A percentile compares a stretch with the other conserved stretches of the same genome.
Evolutionary conservation across 139 green algal genomes (phyloP).

Genomic region (Micractinium sp.): DNA sequence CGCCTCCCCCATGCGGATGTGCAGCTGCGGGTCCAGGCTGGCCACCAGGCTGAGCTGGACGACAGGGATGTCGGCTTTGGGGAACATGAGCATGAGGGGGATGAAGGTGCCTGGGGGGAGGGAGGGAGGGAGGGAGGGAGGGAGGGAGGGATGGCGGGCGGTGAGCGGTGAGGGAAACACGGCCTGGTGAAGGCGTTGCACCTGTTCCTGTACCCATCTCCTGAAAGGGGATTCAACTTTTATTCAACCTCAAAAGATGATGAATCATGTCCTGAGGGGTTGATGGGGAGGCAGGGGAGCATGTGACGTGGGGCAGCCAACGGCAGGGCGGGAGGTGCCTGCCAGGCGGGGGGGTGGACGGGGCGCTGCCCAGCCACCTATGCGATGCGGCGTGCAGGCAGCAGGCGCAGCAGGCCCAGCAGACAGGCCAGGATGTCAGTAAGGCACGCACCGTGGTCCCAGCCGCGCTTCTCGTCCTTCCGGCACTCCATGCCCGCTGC

Average conservation of each 20-base stretch:
- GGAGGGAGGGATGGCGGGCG: neutral
- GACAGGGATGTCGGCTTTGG: constrained; percentile 69
- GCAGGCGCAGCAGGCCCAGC: neutral
- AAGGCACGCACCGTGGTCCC: constrained; percentile 71
- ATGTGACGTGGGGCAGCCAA: no score
- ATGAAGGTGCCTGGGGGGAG: constrained; percentile 59
- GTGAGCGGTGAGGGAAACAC: neutral
- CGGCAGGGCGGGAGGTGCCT: neutral
- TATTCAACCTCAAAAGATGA: no score
- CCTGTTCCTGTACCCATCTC: no score
- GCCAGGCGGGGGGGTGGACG: neutral
- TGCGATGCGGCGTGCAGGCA: neutral
- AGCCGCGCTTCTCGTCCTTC: constrained; percentile 57
- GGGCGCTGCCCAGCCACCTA: neutral
- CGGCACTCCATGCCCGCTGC: constrained; percentile 48
- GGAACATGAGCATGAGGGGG: constrained; percentile 74
- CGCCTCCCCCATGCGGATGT: constrained; percentile 69
- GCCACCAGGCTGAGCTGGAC: constrained; percentile 67
- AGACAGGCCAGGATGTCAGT: neutral
- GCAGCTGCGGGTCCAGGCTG: constrained; percentile 54
- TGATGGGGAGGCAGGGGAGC: no score
- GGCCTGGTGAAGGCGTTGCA: no score
- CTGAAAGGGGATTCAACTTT: no score
- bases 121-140: neutral
- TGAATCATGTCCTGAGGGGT: no score